Conservation (phyloP, 768 basidiomycete genomes). For the Cyclocybe aegerita region DNA sequence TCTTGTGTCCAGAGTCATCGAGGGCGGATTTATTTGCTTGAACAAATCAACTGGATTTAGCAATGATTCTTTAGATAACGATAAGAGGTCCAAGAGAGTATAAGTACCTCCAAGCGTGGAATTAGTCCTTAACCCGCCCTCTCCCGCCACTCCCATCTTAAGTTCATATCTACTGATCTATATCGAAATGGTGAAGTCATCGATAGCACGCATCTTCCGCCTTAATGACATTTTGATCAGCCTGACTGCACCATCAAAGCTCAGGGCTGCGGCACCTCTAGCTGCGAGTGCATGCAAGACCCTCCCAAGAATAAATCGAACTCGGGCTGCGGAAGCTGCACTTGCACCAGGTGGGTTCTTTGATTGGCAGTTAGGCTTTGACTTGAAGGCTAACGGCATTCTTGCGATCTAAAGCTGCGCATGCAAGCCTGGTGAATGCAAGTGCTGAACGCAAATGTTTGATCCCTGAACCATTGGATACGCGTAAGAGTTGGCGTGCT, state of each 20-base stretch:
- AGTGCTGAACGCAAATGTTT: slow-evolving; percentile 20
- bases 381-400: not conserved
- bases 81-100: not conserved
- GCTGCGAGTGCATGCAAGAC: slow-evolving; percentile 31
- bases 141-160: no score
- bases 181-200: slow-evolving; percentile 6
- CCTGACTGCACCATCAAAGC: slow-evolving; percentile 20
- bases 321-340: slow-evolving; percentile 19
- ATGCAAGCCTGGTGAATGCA: slow-evolving; percentile 35
- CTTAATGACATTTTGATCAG: slow-evolving; percentile 1
- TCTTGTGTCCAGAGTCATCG: no score
- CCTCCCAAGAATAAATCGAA: slow-evolving; percentile 33
- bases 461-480: no score
- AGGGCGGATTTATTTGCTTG: no score
- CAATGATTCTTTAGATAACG: not conserved
- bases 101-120: not conserved
- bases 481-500: no score
- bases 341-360: slow-evolving; percentile 2
- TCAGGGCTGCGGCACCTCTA: slow-evolving; percentile 20
- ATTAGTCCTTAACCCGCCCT: no score
- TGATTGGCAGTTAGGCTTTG: not conserved
- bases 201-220: not conserved
- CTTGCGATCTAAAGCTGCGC: slow-evolving; percentile 20
- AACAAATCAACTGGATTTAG: no score
- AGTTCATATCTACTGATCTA: not conserved